Evolutionary conservation across 116 monocot species (phyloP), one percentile per base, ranked within the genome.

Genomic region (Trichopus zeylanicus): DNA sequence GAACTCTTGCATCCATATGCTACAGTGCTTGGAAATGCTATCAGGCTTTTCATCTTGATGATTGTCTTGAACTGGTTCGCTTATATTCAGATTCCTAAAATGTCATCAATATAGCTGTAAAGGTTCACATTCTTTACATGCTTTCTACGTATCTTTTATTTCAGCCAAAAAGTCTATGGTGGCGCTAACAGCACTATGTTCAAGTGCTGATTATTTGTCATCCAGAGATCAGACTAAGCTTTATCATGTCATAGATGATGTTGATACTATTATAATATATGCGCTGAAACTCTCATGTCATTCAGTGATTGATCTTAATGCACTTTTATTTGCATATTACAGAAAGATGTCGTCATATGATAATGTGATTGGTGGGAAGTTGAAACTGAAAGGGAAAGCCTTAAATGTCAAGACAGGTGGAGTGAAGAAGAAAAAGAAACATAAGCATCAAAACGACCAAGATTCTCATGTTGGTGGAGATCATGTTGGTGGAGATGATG

Each of bases 321-420:
- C 42, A 1, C 13, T 4, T 9, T 3, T 13, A 16, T 42, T 42
- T 1, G 12, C 42, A 16, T 9, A n/a, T 42, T n/a, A 42, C 16
- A 42, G 42, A 16, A n/a, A 49, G 22, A 98, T 98, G 97, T 98
- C 97, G 8, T 59, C 74, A 11, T 98, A 82, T 57, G 84, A 98
- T 62, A 91, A 84, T 73, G 85, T 98, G 29, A 91, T 87, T 55
- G 77, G 59, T n/a, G 97, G 97, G 55, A 98, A 85, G 74, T 77
- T 98, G 12, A 88, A 75, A 76, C 67, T 93, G 76, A 88, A 93
- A 66, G 92, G 92, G 19, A 93, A 93, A 71, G 87, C 97, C 30
- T 74, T 98, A 46, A 82, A 98, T 72, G 88, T 98, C 7, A 91
- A 91, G 68, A 60, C 76, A 19, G 84, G 81, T 51, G 88, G 87